These are phyloP conservation scores for Chlamydomonas asymmetrica DNA, from an alignment of 139 green algal species.

Conservation along the genomic window DNA sequence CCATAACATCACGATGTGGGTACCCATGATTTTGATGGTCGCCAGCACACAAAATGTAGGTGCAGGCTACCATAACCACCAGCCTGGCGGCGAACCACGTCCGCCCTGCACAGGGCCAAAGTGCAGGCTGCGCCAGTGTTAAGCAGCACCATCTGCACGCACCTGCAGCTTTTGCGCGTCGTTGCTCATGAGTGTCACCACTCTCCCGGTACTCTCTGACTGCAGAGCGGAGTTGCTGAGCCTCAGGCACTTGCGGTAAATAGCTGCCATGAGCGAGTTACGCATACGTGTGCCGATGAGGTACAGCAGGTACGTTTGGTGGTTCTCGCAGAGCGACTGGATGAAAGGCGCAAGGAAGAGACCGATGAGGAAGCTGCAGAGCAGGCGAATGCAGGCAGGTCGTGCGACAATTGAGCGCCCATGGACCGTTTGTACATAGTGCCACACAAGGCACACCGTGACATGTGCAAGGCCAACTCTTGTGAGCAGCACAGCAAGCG, in stretches of 20 bases:
- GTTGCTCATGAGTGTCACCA: conserved; percentile 79
- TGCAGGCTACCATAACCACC: too few relatives aligned
- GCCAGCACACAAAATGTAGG: too few relatives aligned
- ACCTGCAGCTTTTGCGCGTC: conserved; percentile 72
- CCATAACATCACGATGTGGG: too few relatives aligned
- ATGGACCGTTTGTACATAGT: not conserved
- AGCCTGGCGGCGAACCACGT: too few relatives aligned
- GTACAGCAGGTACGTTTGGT: conserved; percentile 51
- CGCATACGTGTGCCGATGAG: conserved; percentile 57
- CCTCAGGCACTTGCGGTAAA: conserved; percentile 86
- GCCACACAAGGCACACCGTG: not conserved
- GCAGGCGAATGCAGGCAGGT: not conserved
- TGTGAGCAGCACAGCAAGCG: not conserved
- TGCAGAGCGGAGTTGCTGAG: conserved; percentile 52
- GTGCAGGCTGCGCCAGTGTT: too few relatives aligned
- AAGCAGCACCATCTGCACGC: not conserved
- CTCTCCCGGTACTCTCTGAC: conserved; percentile 43
- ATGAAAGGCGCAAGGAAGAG: conserved; percentile 74
- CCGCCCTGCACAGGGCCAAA: too few relatives aligned
- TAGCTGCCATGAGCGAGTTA: conserved; percentile 77
- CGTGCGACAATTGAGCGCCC: not conserved
- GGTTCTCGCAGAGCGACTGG: conserved; percentile 61
- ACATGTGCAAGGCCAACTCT: not conserved
- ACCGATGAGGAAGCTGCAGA: conserved; percentile 50
- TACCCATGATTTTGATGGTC: too few relatives aligned